Percentiles rank a stretch among this genome's conserved stretches.
Conservation (phyloP, 768 basidiomycete species). For the Grammothele lineata region DNA sequence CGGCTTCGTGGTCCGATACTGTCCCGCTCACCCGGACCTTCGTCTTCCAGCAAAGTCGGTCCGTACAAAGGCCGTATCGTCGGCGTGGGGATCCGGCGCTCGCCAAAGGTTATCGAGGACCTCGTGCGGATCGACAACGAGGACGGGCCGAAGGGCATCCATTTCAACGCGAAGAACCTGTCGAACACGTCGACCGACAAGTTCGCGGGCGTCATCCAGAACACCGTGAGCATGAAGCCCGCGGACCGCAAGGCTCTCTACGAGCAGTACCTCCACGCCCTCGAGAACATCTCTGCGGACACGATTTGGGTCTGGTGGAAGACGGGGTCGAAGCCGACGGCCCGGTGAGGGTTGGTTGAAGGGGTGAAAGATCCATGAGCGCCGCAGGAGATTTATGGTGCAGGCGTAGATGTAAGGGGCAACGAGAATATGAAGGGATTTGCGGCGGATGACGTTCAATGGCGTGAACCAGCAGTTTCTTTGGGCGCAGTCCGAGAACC, state of each 20-base stretch:
- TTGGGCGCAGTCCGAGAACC: too few species aligned
- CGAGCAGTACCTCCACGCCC: not conserved
- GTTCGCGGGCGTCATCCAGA: not conserved
- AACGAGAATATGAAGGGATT: too few species aligned
- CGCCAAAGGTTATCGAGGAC: not conserved
- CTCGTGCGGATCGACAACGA: slow-evolving; percentile 1
- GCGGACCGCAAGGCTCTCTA: not conserved
- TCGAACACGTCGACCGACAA: not conserved
- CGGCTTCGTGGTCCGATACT: too few species aligned
- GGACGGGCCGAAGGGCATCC: not conserved
- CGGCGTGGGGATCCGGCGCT: too few species aligned
- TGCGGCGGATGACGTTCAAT: too few species aligned
- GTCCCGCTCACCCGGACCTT: too few species aligned
- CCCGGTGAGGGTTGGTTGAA: not conserved
- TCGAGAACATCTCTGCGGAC: not conserved
- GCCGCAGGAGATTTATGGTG: too few species aligned
- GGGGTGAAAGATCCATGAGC: too few species aligned
- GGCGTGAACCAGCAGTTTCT: too few species aligned
- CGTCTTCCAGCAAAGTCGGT: too few species aligned
- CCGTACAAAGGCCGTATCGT: too few species aligned
- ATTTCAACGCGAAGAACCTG: slow-evolving; percentile 1
- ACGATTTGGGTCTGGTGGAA: not conserved
- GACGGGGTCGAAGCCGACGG: not conserved
- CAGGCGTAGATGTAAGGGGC: too few species aligned
- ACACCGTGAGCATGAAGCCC: not conserved